Evolutionary conservation across 2,329 filamentous ascomycete species (phyloP), one percentile per base, ranked within the genome.

Genomic region (Raffaelea ambrosiae): DNA sequence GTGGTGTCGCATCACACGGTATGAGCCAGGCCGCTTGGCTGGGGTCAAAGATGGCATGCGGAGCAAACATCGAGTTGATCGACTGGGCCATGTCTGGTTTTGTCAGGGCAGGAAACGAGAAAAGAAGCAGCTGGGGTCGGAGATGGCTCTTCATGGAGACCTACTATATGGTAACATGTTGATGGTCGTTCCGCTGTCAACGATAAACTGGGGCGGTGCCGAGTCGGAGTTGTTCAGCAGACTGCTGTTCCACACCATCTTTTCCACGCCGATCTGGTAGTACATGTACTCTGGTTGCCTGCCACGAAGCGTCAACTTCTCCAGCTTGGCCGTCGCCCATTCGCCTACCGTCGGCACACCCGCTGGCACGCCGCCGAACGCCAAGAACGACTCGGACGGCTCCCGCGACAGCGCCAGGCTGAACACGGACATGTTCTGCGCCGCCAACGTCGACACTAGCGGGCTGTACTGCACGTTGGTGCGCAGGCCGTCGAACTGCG

Each of bases 181-280:
- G 16, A 63, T 55, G 3, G 59, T 63, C 1, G 61, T 63, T 29
- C 61, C 62, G 22, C 59, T 61, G 48, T 64, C 61, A n/a, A 63
- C 58, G 35, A 63, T 54, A 43, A 61, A 55, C 20, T 54, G 47
- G 3, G 56, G 57, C 42, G 49, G 48, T 20, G 33, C 26, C 13
- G 22, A 22, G 16, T 14, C 31, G n/a, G n/a, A 23, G 22, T 16
- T 43, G 38, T 39, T 40, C 11, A 41, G 33, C 21, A 47, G 19
- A 13, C 48, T 51, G 51, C 50, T 57, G 50, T 57, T 58, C 50
- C 52, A 54, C 2, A 51, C 49, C 41, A 57, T 49, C 33, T 46
- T 42, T 39, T 61, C 58, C 3, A 58, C 46, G 8, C 40, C 44
- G 40, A 63, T 57, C 21, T 54, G 55, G 48, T 63, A 63, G 50